Base-by-base conservation (phyloP, 2,329 filamentous ascomycete species). In the Phialophora tarda region DNA sequence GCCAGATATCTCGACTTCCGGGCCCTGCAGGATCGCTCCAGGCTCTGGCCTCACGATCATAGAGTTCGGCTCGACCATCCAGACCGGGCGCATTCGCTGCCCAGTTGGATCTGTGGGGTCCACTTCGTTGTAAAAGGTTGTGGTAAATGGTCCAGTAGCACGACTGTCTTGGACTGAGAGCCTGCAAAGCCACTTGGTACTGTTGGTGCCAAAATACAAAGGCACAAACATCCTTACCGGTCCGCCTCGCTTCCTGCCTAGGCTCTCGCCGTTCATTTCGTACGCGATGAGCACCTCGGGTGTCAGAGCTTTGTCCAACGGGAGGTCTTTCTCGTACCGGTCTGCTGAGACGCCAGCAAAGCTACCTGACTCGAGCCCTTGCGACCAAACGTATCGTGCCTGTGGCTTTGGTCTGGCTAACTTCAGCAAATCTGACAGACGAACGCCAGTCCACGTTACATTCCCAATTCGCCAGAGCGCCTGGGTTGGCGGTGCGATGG, bases 371-470 rank as follows among this genome's bases (percentile, higher is more conserved):
- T 71, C 70, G 17, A 71, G 59, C 5, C 70, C 70, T 53, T 69
- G 66, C 38, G 67, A 70, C 70, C 70, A 71, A 24, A 70, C 62
- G 53, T 65, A 64, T 26, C 32, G 62, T 4, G 62, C 70, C 30
- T 58, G 56, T 2, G 62, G 32, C 30, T 59, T 62, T 30, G 70
- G 70, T 44, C 61, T 30, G 14, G 76, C 77, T 0, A 73, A 30
- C 0, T 38, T 24, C 1, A 78, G 67, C 6, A 78, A 59, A 12
- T 64, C 30, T 2, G 65, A 55, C 0, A 78, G 71, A 4, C 66
- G 67, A 1, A 78, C 75, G 4, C 77, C 77, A 0, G 76, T 76
- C 77, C 77, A 79, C 14, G 47, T 56, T 0, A 78, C 75, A 53
- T 78, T 79, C 0, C 77, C 77, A 1, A 78, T 68, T 1, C 76